A percentile compares a stretch with the other conserved stretches of the same genome.
These are phyloP conservation scores for Boletus rex-veris DNA, from an alignment of 768 basidiomycete species.

Conservation along the genomic window DNA sequence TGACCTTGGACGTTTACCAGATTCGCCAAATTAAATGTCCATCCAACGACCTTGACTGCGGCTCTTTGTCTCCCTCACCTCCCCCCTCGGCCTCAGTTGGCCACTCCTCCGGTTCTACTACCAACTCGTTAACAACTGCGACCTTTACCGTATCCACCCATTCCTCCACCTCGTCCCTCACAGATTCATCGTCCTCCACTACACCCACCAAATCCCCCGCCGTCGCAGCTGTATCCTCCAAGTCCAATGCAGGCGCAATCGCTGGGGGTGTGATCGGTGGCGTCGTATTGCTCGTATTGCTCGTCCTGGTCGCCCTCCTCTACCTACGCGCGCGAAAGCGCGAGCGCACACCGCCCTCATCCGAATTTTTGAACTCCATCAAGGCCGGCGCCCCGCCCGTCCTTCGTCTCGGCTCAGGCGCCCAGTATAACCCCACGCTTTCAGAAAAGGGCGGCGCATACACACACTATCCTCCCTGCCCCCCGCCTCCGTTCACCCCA, in stretches of 20 bases:
- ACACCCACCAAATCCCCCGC: background rate
- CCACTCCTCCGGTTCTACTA: too few species aligned
- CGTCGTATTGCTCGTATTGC: conserved; percentile 37
- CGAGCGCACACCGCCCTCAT: conserved; percentile 51
- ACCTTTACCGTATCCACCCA: too few species aligned
- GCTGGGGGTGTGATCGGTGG: conserved; percentile 55
- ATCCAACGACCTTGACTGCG: too few species aligned
- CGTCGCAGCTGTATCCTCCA: conserved; percentile 13
- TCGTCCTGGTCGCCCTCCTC: conserved; percentile 36
- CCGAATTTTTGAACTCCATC: conserved; percentile 48
- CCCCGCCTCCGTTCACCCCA: conserved; percentile 8
- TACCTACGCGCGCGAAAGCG: conserved; percentile 40
- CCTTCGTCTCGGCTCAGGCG: conserved; percentile 27
- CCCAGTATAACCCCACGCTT: conserved; percentile 8
- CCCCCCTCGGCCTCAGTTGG: too few species aligned
- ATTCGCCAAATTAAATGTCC: background rate
- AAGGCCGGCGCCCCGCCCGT: conserved; percentile 21
- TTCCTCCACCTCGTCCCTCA: too few species aligned
- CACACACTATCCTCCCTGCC: background rate
- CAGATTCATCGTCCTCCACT: background rate
- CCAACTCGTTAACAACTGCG: too few species aligned
- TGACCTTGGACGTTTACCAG: conserved; percentile 1
- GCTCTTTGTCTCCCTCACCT: too few species aligned
- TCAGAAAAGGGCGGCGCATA: conserved; percentile 15
- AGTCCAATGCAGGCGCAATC: conserved; percentile 41